Evolutionary conservation across 345 rosid genomes (phyloP).

Genomic region (Bretschneidera sinensis): DNA sequence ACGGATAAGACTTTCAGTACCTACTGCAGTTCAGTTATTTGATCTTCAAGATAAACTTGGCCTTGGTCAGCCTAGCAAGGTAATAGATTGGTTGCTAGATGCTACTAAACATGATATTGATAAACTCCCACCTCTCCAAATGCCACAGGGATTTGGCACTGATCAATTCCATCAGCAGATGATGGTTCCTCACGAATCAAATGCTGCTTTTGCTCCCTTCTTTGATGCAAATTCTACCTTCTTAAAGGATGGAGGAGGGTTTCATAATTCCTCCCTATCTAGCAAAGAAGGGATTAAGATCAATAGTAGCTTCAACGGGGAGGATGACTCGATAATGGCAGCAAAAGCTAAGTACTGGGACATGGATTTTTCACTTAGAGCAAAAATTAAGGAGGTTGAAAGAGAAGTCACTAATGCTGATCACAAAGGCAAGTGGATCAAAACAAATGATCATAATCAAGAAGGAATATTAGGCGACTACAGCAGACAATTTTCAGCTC

Average conservation of each 20-base stretch:
- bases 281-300: slow-evolving; percentile 35
- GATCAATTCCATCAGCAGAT: slow-evolving; percentile 64
- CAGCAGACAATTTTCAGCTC: slow-evolving; percentile 37
- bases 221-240: slow-evolving; percentile 24
- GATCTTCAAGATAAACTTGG: slow-evolving; percentile 92
- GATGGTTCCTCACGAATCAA: slow-evolving; percentile 20
- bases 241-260: neutral
- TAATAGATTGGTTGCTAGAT: slow-evolving; percentile 88
- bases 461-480: slow-evolving; percentile 32
- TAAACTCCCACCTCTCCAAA: slow-evolving; percentile 80
- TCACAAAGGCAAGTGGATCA: slow-evolving; percentile 71
- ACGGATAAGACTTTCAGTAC: slow-evolving; percentile 86
- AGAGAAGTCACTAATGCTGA: slow-evolving; percentile 20
- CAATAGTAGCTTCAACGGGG: slow-evolving; percentile 7
- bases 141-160: slow-evolving; percentile 69
- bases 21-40: slow-evolving; percentile 84
- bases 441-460: slow-evolving; percentile 30
- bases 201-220: slow-evolving; percentile 25
- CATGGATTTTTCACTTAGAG: slow-evolving; percentile 34
- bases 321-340: neutral
- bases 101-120: slow-evolving; percentile 69
- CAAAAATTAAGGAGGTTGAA: slow-evolving; percentile 32
- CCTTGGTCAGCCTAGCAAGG: slow-evolving; percentile 88
- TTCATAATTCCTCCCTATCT: slow-evolving; percentile 22
- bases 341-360: slow-evolving; percentile 40